These are phyloP conservation scores for Penstemon davidsonii DNA, from an alignment of 257 asterid species.

Conservation along the genomic window DNA sequence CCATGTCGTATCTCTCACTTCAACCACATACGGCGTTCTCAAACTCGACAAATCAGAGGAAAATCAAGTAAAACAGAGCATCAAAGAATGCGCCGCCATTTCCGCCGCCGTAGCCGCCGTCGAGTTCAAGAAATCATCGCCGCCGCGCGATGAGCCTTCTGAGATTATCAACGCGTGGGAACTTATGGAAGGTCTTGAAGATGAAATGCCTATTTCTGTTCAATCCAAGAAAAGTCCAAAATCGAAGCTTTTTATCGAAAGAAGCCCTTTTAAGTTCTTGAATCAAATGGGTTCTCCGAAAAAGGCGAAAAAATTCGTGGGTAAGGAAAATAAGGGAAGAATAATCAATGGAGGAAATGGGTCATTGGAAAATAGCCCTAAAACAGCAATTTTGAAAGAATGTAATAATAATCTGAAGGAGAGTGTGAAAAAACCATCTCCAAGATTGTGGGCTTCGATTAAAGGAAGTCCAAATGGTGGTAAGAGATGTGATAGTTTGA, in stretches of 20 bases:
- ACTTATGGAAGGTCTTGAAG: slow-evolving; percentile 92
- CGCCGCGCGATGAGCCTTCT: slow-evolving; percentile 38
- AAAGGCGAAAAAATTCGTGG: slow-evolving; percentile 52
- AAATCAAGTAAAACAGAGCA: neutral
- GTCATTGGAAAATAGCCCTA: slow-evolving; percentile 56
- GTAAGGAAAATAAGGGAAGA: slow-evolving; percentile 66
- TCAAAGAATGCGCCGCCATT: neutral
- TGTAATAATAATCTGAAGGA: slow-evolving; percentile 34
- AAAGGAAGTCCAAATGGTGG: slow-evolving; percentile 49
- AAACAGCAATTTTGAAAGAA: slow-evolving; percentile 35
- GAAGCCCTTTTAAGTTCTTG: slow-evolving; percentile 74
- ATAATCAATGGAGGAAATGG: slow-evolving; percentile 10
- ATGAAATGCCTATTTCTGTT: slow-evolving; percentile 39
- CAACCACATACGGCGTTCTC: slow-evolving; percentile 80
- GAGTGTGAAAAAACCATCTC: slow-evolving; percentile 53
- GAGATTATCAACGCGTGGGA: slow-evolving; percentile 94
- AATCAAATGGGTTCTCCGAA: slow-evolving; percentile 72
- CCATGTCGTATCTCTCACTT: slow-evolving; percentile 90
- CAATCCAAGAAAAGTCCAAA: slow-evolving; percentile 60
- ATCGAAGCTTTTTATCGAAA: slow-evolving; percentile 40
- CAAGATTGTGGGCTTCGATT: slow-evolving; percentile 54
- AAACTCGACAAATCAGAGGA: slow-evolving; percentile 51
- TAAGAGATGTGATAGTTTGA: slow-evolving; percentile 40
- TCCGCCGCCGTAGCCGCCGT: neutral
- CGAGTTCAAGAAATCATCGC: slow-evolving; percentile 45